phyloP scores from a whole-genome alignment of 148 eudicot species.

The Chenopodium formosanum region DNA sequence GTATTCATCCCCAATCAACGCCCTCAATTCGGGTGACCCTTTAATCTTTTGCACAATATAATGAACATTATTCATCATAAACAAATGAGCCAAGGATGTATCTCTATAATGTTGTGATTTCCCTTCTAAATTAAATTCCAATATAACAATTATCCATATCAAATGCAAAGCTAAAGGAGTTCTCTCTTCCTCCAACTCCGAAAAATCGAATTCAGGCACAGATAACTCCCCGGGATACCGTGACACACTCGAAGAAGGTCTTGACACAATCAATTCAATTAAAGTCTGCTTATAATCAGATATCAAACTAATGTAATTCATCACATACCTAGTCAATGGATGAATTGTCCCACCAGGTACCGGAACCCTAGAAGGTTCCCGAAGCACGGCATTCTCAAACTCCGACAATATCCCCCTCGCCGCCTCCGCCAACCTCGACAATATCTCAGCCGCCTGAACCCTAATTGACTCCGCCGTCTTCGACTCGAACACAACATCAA shows the following conservation, averaged over 20 bases:
- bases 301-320: constrained; percentile 84
- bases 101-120: constrained; percentile 67
- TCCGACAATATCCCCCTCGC: constrained; percentile 82
- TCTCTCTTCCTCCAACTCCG: constrained; percentile 54
- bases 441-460: constrained; percentile 72
- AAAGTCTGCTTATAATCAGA: constrained; percentile 83
- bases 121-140: constrained; percentile 63
- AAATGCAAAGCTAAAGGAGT: constrained; percentile 71
- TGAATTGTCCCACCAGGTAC: constrained; percentile 92
- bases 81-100: constrained; percentile 60
- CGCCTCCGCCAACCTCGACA: constrained; percentile 78
- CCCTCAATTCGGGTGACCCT: constrained; percentile 59
- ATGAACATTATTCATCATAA: constrained; percentile 86
- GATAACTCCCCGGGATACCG: constrained; percentile 58
- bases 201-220: constrained; percentile 58
- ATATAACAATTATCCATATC: constrained; percentile 72
- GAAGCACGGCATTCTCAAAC: constrained; percentile 78
- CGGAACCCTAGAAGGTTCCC: constrained; percentile 76
- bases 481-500: constrained; percentile 62
- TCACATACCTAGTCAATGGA: constrained; percentile 93
- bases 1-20: constrained; percentile 76
- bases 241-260: constrained; percentile 60
- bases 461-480: constrained; percentile 60
- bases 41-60: constrained; percentile 76
- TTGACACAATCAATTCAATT: constrained; percentile 68